These are phyloP conservation scores for Monoraphidium neglectum DNA, from an alignment of 139 green algal genomes.

Conservation along the genomic window DNA sequence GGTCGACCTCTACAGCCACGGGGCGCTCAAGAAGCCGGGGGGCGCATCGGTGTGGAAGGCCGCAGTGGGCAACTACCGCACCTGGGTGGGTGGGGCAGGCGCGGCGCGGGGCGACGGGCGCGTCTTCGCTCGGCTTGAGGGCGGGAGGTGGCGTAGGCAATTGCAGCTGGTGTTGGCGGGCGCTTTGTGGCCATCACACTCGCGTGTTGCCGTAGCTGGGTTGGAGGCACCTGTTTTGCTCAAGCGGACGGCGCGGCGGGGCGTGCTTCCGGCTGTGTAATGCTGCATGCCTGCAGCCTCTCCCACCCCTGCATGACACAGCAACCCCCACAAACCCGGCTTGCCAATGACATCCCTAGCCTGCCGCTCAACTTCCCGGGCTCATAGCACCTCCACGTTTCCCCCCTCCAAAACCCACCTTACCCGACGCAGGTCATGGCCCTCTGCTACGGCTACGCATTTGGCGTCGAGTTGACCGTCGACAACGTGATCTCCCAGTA, in stretches of 20 bases:
- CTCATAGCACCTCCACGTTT: conserved; percentile 15
- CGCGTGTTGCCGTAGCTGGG: no score
- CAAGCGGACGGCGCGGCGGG: background rate
- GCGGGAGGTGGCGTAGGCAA: no score
- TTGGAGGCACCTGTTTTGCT: no score
- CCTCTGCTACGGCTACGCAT: conserved; percentile 80
- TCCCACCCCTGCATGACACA: background rate
- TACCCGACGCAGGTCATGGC: conserved; percentile 71
- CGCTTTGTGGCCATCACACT: no score
- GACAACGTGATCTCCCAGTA: conserved; percentile 78
- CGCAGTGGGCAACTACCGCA: background rate
- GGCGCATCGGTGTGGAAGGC: background rate
- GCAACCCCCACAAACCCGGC: background rate
- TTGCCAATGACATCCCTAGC: background rate
- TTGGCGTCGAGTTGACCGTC: conserved; percentile 86
- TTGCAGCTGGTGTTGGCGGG: no score
- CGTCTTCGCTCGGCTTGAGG: no score
- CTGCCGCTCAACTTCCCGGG: conserved; percentile 45
- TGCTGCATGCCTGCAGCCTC: background rate
- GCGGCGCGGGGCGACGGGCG: no score
- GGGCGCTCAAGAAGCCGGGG: background rate
- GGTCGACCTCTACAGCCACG: conserved; percentile 35
- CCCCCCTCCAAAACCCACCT: conserved; percentile 45
- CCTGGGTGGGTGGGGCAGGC: background rate
- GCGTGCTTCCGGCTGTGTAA: background rate